phyloP scores from a whole-genome alignment of 2,329 filamentous ascomycete species.

The Nannizziopsis arthrosporioides region DNA sequence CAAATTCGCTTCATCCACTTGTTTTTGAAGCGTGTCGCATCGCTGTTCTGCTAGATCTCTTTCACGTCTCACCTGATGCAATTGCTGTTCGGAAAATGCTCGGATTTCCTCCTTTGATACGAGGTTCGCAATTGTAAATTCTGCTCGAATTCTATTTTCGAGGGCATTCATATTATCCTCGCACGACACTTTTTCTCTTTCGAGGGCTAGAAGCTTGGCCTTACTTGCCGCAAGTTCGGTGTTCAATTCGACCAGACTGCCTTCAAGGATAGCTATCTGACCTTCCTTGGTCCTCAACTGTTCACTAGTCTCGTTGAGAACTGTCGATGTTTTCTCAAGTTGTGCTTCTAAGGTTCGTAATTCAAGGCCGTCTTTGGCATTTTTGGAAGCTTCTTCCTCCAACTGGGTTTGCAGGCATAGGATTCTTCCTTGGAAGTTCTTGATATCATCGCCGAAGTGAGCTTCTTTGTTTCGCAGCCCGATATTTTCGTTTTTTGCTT shows the following conservation, averaged over 20 bases:
- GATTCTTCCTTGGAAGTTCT: conserved; percentile 19
- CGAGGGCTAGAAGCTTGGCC: conserved; percentile 13
- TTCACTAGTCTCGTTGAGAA: conserved; percentile 15
- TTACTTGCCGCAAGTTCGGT: conserved; percentile 16
- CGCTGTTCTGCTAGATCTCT: conserved; percentile 20
- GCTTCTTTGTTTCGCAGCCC: conserved; percentile 14
- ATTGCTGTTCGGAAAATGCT: conserved; percentile 23
- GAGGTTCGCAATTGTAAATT: conserved; percentile 24
- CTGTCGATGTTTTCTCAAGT: conserved; percentile 18
- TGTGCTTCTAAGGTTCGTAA: conserved; percentile 20
- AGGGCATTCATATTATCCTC: conserved; percentile 16
- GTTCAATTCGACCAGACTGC: conserved; percentile 17
- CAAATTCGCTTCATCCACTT: conserved; percentile 18
- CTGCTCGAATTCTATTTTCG: conserved; percentile 23
- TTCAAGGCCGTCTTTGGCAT: conserved; percentile 15
- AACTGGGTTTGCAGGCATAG: conserved; percentile 18
- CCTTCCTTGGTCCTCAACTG: conserved; percentile 16
- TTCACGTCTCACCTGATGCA: conserved; percentile 20
- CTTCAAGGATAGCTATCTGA: conserved; percentile 16
- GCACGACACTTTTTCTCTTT: conserved; percentile 18
- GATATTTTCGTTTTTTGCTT: conserved; percentile 3
- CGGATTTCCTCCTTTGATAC: conserved; percentile 21
- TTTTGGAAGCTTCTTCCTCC: conserved; percentile 9
- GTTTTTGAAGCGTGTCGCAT: conserved; percentile 13
- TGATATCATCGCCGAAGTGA: conserved; percentile 24